Conservation (phyloP, 2,329 filamentous ascomycete species). For the Paraphaeosphaeria minitans region DNA sequence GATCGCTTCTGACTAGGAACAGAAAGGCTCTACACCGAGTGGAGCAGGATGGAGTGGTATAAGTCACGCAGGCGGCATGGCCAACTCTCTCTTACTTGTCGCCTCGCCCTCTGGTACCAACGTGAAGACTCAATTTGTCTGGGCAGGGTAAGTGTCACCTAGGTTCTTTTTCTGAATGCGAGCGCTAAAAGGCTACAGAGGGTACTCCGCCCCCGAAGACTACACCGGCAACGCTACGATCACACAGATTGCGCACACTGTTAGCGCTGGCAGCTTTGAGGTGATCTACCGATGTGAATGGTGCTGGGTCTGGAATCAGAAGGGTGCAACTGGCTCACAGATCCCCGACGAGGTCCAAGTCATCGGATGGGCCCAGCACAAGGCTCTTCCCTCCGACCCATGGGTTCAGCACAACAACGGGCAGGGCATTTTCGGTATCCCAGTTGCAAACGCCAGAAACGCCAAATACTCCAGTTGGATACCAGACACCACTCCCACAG, state of each 20-base stretch:
- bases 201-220: conserved; percentile 62
- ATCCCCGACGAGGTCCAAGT: conserved; percentile 48
- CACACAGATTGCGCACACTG: conserved; percentile 62
- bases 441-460: conserved; percentile 52
- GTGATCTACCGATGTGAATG: conserved; percentile 68
- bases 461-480: conserved; percentile 50
- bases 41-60: conserved; percentile 46
- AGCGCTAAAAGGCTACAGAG: conserved; percentile 41
- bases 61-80: conserved; percentile 45
- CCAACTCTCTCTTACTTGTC: conserved; percentile 41
- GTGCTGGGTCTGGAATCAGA: conserved; percentile 53
- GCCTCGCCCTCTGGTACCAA: conserved; percentile 34
- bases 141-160: conserved; percentile 29
- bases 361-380: conserved; percentile 63
- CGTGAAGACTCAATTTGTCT: conserved; percentile 42
- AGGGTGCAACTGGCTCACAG: conserved; percentile 47
- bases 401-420: conserved; percentile 59
- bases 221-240: conserved; percentile 68
- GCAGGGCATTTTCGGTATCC: conserved; percentile 60
- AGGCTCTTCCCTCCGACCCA: conserved; percentile 46
- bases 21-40: conserved; percentile 37
- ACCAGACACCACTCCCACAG: conserved; percentile 40
- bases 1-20: conserved; percentile 15
- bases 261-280: conserved; percentile 64
- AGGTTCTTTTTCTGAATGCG: too few species aligned